phyloP scores from a whole-genome alignment of 371 early-diverging fungal species.

The Mortierella sp. region DNA sequence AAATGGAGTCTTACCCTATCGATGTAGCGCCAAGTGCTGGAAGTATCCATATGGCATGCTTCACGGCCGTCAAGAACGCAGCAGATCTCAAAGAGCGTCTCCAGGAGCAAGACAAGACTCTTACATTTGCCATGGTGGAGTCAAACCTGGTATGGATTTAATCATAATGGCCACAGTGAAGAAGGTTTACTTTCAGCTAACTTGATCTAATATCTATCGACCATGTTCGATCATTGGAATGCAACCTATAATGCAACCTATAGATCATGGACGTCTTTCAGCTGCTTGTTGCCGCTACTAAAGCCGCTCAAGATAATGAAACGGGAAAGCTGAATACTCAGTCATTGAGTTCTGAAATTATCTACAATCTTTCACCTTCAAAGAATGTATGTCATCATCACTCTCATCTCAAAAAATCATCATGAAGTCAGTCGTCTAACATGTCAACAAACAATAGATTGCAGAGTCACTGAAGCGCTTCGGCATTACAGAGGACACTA shows the following conservation, averaged over 20 bases:
- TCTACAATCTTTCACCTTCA: conserved; percentile 67
- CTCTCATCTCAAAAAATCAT: not conserved
- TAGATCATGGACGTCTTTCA: conserved; percentile 67
- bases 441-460: conserved; percentile 51
- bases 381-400: conserved; percentile 59
- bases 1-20: conserved; percentile 69
- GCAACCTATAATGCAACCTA: not conserved
- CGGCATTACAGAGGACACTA: conserved; percentile 63
- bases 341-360: conserved; percentile 68
- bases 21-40: conserved; percentile 62
- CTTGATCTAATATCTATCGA: not conserved
- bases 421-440: not conserved
- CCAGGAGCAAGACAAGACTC: conserved; percentile 61
- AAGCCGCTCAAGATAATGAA: conserved; percentile 65
- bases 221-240: not conserved
- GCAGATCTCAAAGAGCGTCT: conserved; percentile 63
- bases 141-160: conserved; percentile 60
- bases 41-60: conserved; percentile 65
- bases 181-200: not conserved
- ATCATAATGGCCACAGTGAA: too few relatives aligned
- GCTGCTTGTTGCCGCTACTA: conserved; percentile 62
- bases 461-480: conserved; percentile 66
- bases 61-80: conserved; percentile 65
- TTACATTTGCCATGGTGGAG: conserved; percentile 65
- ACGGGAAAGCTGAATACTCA: conserved; percentile 65